phyloP scores from a whole-genome alignment of 2,329 filamentous ascomycete genomes.

The Gremmenia infestans region DNA sequence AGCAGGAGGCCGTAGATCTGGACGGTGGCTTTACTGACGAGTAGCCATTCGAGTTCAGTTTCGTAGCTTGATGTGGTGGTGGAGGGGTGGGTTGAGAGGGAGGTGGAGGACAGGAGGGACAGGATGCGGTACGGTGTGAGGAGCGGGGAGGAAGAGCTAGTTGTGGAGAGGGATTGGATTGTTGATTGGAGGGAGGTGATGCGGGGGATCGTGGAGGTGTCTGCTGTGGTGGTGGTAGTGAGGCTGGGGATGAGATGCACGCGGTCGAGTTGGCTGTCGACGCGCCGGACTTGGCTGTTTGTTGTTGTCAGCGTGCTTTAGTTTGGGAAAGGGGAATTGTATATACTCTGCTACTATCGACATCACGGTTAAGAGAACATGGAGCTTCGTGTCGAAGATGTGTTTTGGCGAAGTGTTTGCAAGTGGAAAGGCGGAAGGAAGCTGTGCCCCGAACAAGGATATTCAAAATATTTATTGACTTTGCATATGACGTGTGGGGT shows the following conservation, averaged over 20 bases:
- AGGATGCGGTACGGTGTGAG: constrained; percentile 57
- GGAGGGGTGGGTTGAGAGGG: no score
- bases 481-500: neutral
- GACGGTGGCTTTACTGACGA: constrained; percentile 87
- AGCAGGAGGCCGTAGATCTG: constrained; percentile 82
- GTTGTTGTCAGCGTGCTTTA: neutral
- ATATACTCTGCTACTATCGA: constrained; percentile 44
- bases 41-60: constrained; percentile 81
- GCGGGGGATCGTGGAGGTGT: constrained; percentile 36
- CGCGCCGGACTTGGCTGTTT: constrained; percentile 49
- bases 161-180: constrained; percentile 66
- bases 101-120: constrained; percentile 44
- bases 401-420: neutral
- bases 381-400: neutral
- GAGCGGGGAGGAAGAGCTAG: constrained; percentile 57
- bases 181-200: constrained; percentile 61
- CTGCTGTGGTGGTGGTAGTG: constrained; percentile 31
- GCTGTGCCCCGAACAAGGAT: neutral
- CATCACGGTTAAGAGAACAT: constrained; percentile 31
- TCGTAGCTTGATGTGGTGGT: constrained; percentile 44
- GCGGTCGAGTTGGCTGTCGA: constrained; percentile 62
- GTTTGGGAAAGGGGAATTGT: neutral
- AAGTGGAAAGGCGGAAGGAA: neutral
- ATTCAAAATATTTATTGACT: neutral
- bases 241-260: constrained; percentile 47